Evolutionary conservation across 805 yeast species (phyloP).

Genomic region (Yarrowia sp.): DNA sequence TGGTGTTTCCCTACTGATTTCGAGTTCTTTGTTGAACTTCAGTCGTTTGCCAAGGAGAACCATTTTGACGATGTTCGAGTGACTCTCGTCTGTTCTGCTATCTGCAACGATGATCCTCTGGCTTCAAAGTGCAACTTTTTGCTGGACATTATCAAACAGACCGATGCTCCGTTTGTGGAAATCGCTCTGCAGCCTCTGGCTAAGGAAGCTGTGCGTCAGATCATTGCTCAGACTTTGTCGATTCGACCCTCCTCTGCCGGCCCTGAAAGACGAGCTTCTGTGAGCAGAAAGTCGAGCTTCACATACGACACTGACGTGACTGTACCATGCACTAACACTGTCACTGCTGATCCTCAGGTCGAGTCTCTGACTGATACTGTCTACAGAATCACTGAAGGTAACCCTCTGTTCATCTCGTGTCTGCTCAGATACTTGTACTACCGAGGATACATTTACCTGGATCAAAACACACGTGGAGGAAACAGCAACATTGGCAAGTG

Average conservation of each 20-base stretch:
- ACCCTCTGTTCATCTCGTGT: conserved; percentile 31
- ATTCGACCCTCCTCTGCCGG: not conserved
- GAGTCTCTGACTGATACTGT: conserved; percentile 32
- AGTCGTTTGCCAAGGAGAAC: conserved; percentile 37
- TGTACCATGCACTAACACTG: not conserved
- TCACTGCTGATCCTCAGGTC: conserved; percentile 23
- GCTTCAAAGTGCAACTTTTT: conserved; percentile 23
- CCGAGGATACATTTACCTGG: conserved; percentile 30
- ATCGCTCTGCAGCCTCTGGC: conserved; percentile 30
- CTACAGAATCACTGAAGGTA: conserved; percentile 34
- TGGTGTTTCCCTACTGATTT: conserved; percentile 43
- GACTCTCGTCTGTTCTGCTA: conserved; percentile 36
- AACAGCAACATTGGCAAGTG: conserved; percentile 30
- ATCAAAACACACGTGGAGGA: conserved; percentile 20
- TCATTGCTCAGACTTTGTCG: conserved; percentile 32
- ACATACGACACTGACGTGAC: conserved; percentile 9
- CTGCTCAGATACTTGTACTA: conserved; percentile 31
- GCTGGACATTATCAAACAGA: conserved; percentile 19
- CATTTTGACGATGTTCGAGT: conserved; percentile 34
- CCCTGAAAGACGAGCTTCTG: not conserved
- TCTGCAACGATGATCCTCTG: conserved; percentile 21
- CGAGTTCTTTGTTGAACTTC: conserved; percentile 34
- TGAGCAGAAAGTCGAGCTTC: conserved; percentile 12
- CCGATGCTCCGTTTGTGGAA: conserved; percentile 30
- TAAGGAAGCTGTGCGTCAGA: conserved; percentile 31